A percentile compares a stretch with the other conserved stretches of the same genome.
Evolutionary conservation across 2,329 filamentous ascomycete species (phyloP).

Genomic region (Dichotomopilus funicola): DNA sequence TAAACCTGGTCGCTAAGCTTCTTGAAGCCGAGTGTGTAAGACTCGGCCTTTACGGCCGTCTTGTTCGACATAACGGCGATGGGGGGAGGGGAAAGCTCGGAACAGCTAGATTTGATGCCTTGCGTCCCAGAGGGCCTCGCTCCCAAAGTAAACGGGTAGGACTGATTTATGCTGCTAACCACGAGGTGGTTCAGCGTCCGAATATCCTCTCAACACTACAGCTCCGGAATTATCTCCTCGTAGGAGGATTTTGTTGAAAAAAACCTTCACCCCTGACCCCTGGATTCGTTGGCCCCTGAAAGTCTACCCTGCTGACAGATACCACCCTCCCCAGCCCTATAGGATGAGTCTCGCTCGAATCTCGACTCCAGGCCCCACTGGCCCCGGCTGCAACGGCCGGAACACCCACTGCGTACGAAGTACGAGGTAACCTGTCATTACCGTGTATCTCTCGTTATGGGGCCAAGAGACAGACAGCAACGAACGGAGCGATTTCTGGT

Average conservation of each 20-base stretch:
- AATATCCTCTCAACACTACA: too few species aligned
- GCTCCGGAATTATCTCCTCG: not conserved
- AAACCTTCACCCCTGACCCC: not conserved
- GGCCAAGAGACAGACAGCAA: too few species aligned
- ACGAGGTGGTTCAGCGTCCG: too few species aligned
- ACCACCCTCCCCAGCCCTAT: not conserved
- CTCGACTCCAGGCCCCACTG: not conserved
- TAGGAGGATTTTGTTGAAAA: constrained; percentile 5
- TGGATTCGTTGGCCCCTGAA: not conserved
- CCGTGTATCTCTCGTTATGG: not conserved
- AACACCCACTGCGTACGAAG: too few species aligned
- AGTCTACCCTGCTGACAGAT: not conserved
- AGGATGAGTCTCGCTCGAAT: not conserved
- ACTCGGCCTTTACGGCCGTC: constrained; percentile 3
- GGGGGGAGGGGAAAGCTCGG: not conserved
- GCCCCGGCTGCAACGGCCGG: too few species aligned
- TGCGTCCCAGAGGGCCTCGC: too few species aligned
- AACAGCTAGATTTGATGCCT: too few species aligned
- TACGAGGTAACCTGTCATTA: not conserved
- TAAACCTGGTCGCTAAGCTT: constrained; percentile 43
- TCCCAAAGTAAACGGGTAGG: too few species aligned
- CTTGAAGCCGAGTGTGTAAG: constrained; percentile 38
- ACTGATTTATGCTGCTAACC: too few species aligned
- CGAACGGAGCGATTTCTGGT: too few species aligned
- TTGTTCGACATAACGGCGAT: not conserved